Evolutionary conservation across 1,284 basidiomycete genomes (phyloP).

Genomic region (Athelia psychrophila): DNA sequence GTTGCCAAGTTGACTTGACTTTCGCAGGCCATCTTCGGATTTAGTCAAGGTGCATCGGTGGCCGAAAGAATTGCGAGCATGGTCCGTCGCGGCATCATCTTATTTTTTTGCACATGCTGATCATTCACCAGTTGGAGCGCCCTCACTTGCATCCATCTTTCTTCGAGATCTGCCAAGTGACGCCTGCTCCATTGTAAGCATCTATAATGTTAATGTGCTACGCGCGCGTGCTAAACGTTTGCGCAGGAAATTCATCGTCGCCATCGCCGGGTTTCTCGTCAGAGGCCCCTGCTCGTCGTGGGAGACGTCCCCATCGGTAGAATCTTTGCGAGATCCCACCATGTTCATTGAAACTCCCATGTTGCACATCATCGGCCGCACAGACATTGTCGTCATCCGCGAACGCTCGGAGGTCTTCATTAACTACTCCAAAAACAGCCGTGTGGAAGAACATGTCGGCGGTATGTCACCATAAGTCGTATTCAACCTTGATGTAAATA

Average conservation of each 20-base stretch:
- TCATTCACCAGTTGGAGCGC: too few relatives aligned
- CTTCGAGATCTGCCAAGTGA: too few relatives aligned
- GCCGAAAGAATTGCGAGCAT: background rate
- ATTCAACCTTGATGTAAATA: too few relatives aligned
- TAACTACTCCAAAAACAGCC: background rate
- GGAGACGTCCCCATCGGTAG: background rate
- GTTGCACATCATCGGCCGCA: background rate
- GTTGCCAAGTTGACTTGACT: too few relatives aligned
- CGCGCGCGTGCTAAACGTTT: too few relatives aligned
- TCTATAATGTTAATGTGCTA: too few relatives aligned
- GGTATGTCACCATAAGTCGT: background rate
- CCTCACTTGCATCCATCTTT: too few relatives aligned
- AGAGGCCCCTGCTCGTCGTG: background rate
- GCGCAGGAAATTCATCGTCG: background rate
- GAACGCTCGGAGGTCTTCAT: slow-evolving; percentile 1
- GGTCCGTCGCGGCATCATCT: background rate
- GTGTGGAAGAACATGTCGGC: slow-evolving; percentile 1
- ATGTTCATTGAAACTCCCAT: background rate
- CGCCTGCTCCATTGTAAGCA: too few relatives aligned
- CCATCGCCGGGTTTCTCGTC: background rate
- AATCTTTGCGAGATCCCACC: too few relatives aligned
- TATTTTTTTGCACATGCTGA: too few relatives aligned
- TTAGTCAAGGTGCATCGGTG: background rate
- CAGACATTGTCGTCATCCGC: background rate
- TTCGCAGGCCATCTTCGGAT: background rate